These are phyloP conservation scores for Miscanthus lutarioriparius DNA, from an alignment of 176 grass and related monocot genomes.

Conservation along the genomic window DNA sequence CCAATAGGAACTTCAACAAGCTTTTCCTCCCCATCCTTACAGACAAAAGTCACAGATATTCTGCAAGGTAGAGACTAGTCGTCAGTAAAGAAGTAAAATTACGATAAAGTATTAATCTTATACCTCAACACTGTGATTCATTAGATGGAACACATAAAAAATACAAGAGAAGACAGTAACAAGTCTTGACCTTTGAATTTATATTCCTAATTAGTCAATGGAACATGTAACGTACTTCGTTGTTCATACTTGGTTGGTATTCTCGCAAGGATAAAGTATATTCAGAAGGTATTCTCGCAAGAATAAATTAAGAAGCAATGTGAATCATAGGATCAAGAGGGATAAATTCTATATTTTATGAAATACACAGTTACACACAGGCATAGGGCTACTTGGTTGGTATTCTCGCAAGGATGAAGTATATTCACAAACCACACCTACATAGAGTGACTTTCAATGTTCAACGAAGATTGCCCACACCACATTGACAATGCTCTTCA, in stretches of 20 bases:
- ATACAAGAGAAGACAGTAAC: neutral
- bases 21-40: slow-evolving; percentile 78
- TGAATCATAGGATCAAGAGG: neutral
- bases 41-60: slow-evolving; percentile 90
- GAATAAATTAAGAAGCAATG: neutral
- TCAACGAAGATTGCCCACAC: neutral
- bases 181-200: neutral
- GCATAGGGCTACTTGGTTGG: neutral
- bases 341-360: neutral
- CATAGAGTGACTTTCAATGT: neutral
- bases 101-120: neutral
- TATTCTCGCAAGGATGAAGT: neutral
- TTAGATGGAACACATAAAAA: slow-evolving; percentile 2
- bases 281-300: too few species aligned
- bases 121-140: neutral
- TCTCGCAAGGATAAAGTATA: too few species aligned
- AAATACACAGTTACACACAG: neutral
- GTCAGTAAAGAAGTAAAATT: slow-evolving; percentile 3
- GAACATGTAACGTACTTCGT: neutral
- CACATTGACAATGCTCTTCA: neutral
- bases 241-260: neutral
- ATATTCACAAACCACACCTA: neutral
- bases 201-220: neutral
- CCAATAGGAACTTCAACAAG: slow-evolving; percentile 84
- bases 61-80: slow-evolving; percentile 39